phyloP scores from a whole-genome alignment of 2,329 filamentous ascomycete genomes.

The Metarhizium brunneum region DNA sequence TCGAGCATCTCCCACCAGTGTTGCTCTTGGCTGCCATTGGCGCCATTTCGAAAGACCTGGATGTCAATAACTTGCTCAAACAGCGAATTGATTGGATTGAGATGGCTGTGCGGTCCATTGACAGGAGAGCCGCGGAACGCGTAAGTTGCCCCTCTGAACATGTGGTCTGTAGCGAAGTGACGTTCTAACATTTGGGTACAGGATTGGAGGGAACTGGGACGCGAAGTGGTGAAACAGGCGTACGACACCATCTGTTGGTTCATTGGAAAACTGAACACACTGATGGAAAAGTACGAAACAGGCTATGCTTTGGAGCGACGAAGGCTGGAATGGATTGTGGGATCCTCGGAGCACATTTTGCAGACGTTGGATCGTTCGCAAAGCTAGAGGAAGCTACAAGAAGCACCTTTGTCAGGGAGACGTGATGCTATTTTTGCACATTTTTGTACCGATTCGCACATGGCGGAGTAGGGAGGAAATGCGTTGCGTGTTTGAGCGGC shows the following conservation, averaged over 20 bases:
- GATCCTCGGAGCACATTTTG: constrained; percentile 26
- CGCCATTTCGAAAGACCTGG: constrained; percentile 51
- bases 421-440: neutral
- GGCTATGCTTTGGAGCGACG: constrained; percentile 27
- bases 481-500: neutral
- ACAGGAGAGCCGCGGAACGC: constrained; percentile 35
- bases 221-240: constrained; percentile 8
- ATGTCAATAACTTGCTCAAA: constrained; percentile 39
- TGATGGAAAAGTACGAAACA: constrained; percentile 24
- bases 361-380: constrained; percentile 19
- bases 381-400: constrained; percentile 12
- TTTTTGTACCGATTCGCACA: constrained; percentile 1
- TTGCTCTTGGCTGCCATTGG: constrained; percentile 56
- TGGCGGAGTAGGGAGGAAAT: constrained; percentile 1
- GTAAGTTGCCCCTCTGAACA: constrained; percentile 28
- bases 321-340: constrained; percentile 31
- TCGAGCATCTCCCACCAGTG: constrained; percentile 49
- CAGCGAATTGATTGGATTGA: constrained; percentile 54
- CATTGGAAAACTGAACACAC: constrained; percentile 23
- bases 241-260: constrained; percentile 30
- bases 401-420: neutral
- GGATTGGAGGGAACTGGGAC: constrained; percentile 24
- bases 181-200: constrained; percentile 14
- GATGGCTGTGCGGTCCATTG: constrained; percentile 46
- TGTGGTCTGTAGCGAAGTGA: neutral